These are phyloP conservation scores for Phytophthora sp. DNA, from an alignment of 352 stramenopile genomes.

Conservation along the genomic window DNA sequence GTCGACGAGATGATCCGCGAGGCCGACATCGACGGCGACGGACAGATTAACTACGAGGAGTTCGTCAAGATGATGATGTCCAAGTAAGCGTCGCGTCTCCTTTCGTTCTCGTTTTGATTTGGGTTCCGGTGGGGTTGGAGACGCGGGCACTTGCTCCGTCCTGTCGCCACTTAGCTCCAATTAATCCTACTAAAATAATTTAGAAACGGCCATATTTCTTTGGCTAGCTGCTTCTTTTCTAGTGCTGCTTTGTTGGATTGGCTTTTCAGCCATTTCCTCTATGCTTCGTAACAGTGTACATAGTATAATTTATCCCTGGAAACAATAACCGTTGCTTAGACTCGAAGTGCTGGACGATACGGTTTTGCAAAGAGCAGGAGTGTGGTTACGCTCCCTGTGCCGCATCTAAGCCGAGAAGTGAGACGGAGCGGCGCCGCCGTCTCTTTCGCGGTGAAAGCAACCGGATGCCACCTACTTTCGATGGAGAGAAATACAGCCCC, in stretches of 20 bases:
- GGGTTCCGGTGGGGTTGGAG: neutral
- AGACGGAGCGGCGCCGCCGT: too few species aligned
- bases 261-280: neutral
- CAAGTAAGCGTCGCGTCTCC: slow-evolving; percentile 78
- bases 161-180: neutral
- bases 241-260: neutral
- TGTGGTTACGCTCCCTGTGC: too few species aligned
- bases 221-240: slow-evolving; percentile 8
- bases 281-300: too few species aligned
- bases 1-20: slow-evolving; percentile 99
- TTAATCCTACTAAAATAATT: slow-evolving; percentile 30
- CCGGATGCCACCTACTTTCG: too few species aligned
- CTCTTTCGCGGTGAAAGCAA: too few species aligned
- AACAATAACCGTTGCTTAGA: too few species aligned
- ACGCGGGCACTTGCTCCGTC: slow-evolving; percentile 13
- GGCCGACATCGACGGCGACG: slow-evolving; percentile 98
- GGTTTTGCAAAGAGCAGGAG: too few species aligned
- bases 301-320: too few species aligned
- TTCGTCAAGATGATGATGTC: slow-evolving; percentile 99
- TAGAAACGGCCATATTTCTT: slow-evolving; percentile 33
- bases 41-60: slow-evolving; percentile 99
- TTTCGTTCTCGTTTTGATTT: neutral
- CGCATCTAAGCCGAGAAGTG: too few species aligned
- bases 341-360: too few species aligned
- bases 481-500: too few species aligned